Base-by-base conservation (phyloP, 176 grass and related monocot genomes). In the Aegilops longissima region DNA sequence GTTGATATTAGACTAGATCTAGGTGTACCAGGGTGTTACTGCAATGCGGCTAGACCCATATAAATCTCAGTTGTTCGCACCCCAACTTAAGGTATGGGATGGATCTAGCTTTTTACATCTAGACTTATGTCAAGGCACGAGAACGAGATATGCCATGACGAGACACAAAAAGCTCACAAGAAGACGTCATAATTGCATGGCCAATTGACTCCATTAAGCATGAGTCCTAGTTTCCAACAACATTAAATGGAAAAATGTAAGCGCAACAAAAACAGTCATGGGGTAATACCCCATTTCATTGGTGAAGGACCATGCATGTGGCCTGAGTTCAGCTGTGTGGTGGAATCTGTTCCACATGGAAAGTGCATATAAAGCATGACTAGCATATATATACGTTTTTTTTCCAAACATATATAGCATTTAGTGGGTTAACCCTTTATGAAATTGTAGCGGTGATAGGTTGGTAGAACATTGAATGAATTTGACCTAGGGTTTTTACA, bases 51-150 rank as follows among this genome's bases (percentile, higher is more conserved):
- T 16, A 11, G 1, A 24, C 10, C n/a, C 23, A 24, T 2, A 24
- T 23, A 31, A 13, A 21, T n/a, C 56, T 44, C 0, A 0, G 9
- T 9, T 18, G 4, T 40, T 9, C 4, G 0, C 5, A 23, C 10
- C 21, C 4, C 36, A 42, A 42, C 36, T 73, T 44, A 11, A 73
- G 70, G 38, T 1, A 3, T 9, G 2, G 2, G 38, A 5, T 73
- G 5, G 9, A 44, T 42, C 5, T 23, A 9, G 23, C 8, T 72
- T 10, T 10, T 24, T 24, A 39, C 9, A 5, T 73, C 20, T 24
- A 1, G 56, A 59, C 18, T 59, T 59, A 58, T 44, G 9, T 42
- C 11, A 40, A 44, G 70, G 21, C 5, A 0, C 70, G 21, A 44
- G 18, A 40, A 24, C 24, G 38, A 11, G 7, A 70, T 70, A 35